Base-by-base conservation (phyloP, 1,284 basidiomycete species). In the Trametes versicolor region DNA sequence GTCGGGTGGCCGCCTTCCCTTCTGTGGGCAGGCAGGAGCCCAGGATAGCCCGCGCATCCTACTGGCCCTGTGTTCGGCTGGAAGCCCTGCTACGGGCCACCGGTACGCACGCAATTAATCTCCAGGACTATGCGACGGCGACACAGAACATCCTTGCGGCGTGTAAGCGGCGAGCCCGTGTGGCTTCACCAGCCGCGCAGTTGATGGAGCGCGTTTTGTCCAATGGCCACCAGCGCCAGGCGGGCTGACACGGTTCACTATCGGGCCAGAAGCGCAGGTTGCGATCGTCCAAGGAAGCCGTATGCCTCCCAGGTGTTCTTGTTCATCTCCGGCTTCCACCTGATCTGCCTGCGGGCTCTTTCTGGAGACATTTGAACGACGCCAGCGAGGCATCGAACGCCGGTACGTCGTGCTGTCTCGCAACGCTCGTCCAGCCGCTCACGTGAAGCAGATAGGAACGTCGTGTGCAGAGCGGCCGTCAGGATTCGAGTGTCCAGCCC, bases 241-340 rank as follows among this genome's bases (percentile, higher is more conserved):
- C 7, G 13, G 48, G 27, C 17, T 15, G 17, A 50, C 48, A 51
- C 32, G n/a, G 50, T 51, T 51, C 32, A 51, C 50, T 51, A 51
- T 51, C 50, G 29, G 50, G 29, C 3, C 53, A 19, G 53, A 39
- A 41, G 36, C 36, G 21, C 23, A 19, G 1, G 27, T 21, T 45
- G n/a, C 3, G n/a, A 49, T 49, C 54, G 27, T 34, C 29, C 41
- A 19, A 25, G 54, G 36, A 45, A 45, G 41, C 25, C 13, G 29
- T 9, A 25, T 39, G 19, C 21, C 41, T 55, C 41, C 27, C 7
- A 55, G 4, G 5, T 23, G 17, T 9, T n/a, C 9, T 8, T 27
- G 4, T 45, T 56, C 54, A 56, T 45, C n/a, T 45, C 29, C 54
- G 54, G 41, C 54, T 56, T 56, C 54, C 27, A 45, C 41, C 29